These are phyloP conservation scores for Teunomyces aglyptinius DNA, from an alignment of 805 yeast genomes.

Conservation along the genomic window DNA sequence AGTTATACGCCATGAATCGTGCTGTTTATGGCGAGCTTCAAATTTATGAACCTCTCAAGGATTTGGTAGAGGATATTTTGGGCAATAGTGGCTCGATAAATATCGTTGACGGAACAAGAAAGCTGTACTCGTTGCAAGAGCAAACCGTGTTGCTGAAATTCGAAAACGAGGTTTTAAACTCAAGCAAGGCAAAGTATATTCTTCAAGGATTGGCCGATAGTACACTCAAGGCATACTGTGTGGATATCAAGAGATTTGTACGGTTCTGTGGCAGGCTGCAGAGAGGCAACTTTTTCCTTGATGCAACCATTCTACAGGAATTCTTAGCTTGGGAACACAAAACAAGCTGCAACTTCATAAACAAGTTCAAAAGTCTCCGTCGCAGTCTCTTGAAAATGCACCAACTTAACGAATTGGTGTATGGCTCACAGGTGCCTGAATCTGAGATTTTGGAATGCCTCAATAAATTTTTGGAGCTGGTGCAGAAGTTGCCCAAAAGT, in stretches of 20 bases:
- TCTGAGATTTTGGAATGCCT: neutral
- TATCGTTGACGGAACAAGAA: neutral
- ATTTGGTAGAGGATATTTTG: slow-evolving; percentile 3
- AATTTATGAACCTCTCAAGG: slow-evolving; percentile 1
- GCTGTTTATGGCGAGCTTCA: slow-evolving; percentile 2
- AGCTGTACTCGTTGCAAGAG: neutral
- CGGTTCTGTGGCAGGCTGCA: slow-evolving; percentile 2
- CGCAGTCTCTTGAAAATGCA: slow-evolving; percentile 5
- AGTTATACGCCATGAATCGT: slow-evolving; percentile 5
- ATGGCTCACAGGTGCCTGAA: neutral
- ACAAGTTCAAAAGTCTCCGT: slow-evolving; percentile 6
- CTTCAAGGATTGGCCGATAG: slow-evolving; percentile 3
- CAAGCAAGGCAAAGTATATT: neutral
- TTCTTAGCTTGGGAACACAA: slow-evolving; percentile 1
- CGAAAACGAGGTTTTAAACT: neutral
- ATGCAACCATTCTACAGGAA: neutral
- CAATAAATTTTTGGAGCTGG: neutral
- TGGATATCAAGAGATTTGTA: slow-evolving; percentile 5
- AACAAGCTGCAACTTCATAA: neutral
- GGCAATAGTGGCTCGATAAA: neutral
- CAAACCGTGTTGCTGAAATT: neutral
- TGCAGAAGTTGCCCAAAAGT: neutral
- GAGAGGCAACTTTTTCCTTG: neutral
- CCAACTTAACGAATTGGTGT: slow-evolving; percentile 4
- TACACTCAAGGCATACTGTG: slow-evolving; percentile 5